Evolutionary conservation across 331 rosid genomes (phyloP), one percentile per base, ranked within the genome.

Genomic region (Rosa hybrid): DNA sequence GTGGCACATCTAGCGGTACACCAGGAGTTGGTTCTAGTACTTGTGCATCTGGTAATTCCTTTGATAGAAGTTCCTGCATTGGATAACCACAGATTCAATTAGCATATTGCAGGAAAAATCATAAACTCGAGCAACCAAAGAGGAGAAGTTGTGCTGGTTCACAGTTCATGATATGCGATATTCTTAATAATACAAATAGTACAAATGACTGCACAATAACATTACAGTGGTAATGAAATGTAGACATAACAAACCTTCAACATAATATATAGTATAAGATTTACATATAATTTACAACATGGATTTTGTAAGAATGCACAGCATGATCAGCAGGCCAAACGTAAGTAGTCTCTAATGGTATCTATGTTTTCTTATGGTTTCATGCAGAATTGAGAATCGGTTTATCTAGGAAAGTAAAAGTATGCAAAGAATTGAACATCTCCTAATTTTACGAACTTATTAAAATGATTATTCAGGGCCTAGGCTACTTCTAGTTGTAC

Each of bases 21-120:
- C 96, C 98, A 72, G 97, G 96, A 56, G 83, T 80, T 69, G 93
- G 93, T 74, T 86, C 94, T 45, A 92, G 56, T 49, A 95, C 88
- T 76, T 78, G 84, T 14, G 86, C 92, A 25, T 77, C 91, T 69
- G 96, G 91, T 59, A 91, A 79, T 79, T 91, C 98, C 85, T 89
- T 90, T 49, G 90, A 87, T 84, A 95, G 46, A 16, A 95, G 90
- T 76, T 90, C 96, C 98, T 90, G 91, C 89, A 86, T 84, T 77
- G 30, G 18, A 67, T 18, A 49, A 83, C 68, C 86, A 81, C 68
- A 49, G 48, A 14, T 39, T 74, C 68, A 34, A 10, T 30, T 48
- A 67, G 20, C 21, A 72, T 16, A 72, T 42, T 53, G 39, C 21
- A 34, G 39, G n/a, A 49, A 7, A 7, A 46, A 5, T 12, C 21